Evolutionary conservation across 495 filamentous ascomycete genomes (phyloP).

Genomic region (Oidiodendron maius): DNA sequence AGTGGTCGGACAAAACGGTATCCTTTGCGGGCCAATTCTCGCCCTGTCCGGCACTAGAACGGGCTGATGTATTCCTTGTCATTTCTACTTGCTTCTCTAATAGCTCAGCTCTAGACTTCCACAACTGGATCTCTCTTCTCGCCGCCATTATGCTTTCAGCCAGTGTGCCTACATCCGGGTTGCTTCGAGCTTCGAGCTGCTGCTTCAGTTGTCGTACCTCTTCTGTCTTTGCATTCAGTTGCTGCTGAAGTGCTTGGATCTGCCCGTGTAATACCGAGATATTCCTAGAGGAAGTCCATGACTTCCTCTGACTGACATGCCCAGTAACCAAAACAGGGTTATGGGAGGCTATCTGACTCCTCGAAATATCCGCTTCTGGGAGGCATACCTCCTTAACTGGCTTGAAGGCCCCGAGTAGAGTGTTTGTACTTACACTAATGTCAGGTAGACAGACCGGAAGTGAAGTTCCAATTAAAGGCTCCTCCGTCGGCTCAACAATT

Average conservation of each 20-base stretch:
- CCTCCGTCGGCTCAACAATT: neutral
- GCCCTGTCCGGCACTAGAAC: neutral
- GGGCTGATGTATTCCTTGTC: constrained; percentile 14
- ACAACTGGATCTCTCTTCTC: constrained; percentile 37
- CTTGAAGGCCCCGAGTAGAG: no score
- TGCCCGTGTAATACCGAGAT: constrained; percentile 37
- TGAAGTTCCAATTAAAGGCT: no score
- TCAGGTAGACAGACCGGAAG: no score
- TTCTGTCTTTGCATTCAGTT: constrained; percentile 32
- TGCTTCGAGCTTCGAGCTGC: constrained; percentile 31
- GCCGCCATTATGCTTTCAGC: constrained; percentile 37
- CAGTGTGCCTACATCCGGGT: constrained; percentile 34
- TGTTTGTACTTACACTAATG: no score
- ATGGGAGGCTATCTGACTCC: constrained; percentile 4
- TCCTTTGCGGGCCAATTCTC: neutral
- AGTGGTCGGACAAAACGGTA: neutral
- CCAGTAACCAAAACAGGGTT: constrained; percentile 9
- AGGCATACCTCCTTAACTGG: no score
- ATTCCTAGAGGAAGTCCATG: constrained; percentile 9
- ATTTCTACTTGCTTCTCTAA: constrained; percentile 40
- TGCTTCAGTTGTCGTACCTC: constrained; percentile 34
- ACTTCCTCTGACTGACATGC: constrained; percentile 1
- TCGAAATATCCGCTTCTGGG: no score
- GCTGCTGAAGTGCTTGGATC: constrained; percentile 38
- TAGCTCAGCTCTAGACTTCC: constrained; percentile 43